Conservation (phyloP, 1,284 basidiomycete species). For the Cryptococcus sp. region DNA sequence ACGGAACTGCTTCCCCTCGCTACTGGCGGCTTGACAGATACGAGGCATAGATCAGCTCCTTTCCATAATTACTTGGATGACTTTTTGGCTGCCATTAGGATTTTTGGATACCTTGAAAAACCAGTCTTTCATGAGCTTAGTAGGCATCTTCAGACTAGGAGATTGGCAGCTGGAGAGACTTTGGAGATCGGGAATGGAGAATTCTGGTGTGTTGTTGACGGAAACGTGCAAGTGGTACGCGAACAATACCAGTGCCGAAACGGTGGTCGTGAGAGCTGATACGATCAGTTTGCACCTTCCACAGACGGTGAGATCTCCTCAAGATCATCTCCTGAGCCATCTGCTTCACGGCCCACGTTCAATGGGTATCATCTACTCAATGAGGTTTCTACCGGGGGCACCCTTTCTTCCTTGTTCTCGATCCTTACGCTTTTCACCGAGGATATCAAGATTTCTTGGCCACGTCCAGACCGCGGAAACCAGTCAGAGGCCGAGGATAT, state of each 20-base stretch:
- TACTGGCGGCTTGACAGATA: constrained; percentile 55
- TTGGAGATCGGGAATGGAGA: constrained; percentile 80
- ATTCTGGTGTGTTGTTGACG: constrained; percentile 94
- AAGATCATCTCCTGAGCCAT: constrained; percentile 22
- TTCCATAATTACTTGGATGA: constrained; percentile 95
- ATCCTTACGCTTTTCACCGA: constrained; percentile 95
- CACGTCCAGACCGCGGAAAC: constrained; percentile 1
- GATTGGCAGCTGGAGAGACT: constrained; percentile 81
- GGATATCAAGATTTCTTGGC: constrained; percentile 87
- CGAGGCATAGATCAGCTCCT: constrained; percentile 56
- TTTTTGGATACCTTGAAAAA: constrained; percentile 93
- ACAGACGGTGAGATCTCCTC: constrained; percentile 10
- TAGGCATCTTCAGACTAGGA: constrained; percentile 82
- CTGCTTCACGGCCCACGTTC: constrained; percentile 48
- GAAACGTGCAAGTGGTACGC: constrained; percentile 54
- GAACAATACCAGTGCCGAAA: too few species aligned
- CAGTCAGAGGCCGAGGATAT: constrained; percentile 44
- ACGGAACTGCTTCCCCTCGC: constrained; percentile 25
- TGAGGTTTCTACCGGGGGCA: constrained; percentile 91
- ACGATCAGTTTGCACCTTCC: constrained; percentile 57
- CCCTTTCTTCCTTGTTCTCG: constrained; percentile 90
- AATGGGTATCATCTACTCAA: constrained; percentile 92
- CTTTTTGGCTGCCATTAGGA: constrained; percentile 85
- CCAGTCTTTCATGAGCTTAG: constrained; percentile 94
- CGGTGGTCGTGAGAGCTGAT: background rate